A percentile compares a stretch with the other conserved stretches of the same genome.
phyloP scores from a whole-genome alignment of 371 early-diverging fungal genomes.

The Mortierella polycephala region DNA sequence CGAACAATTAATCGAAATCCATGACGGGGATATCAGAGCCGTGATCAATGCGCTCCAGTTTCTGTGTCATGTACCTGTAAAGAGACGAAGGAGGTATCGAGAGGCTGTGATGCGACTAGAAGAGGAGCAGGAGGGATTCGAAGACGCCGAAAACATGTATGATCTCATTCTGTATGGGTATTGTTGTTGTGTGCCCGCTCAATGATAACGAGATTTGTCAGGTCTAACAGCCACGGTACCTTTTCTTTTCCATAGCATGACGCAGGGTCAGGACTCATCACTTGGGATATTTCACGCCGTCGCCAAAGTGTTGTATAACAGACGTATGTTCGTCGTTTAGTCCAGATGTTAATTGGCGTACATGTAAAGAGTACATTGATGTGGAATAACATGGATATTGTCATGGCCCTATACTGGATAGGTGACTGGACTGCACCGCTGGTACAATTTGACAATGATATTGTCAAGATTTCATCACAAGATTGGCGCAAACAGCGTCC shows the following conservation, averaged over 20 bases:
- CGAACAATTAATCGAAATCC: slow-evolving; percentile 48
- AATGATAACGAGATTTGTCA: too few relatives aligned
- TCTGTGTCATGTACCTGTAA: slow-evolving; percentile 26
- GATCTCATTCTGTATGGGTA: too few relatives aligned
- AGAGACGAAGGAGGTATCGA: slow-evolving; percentile 15
- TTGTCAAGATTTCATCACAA: slow-evolving; percentile 49
- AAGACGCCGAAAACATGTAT: slow-evolving; percentile 19
- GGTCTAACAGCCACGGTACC: background rate
- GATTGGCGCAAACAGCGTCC: slow-evolving; percentile 36
- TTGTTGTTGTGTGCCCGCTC: background rate
- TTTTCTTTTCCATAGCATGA: slow-evolving; percentile 2
- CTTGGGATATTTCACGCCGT: slow-evolving; percentile 62
- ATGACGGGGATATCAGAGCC: slow-evolving; percentile 64
- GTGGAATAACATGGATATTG: background rate
- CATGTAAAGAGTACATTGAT: background rate
- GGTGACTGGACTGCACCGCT: slow-evolving; percentile 22
- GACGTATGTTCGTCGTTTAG: slow-evolving; percentile 33
- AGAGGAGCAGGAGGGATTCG: slow-evolving; percentile 11
- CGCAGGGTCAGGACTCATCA: slow-evolving; percentile 54
- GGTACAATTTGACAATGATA: slow-evolving; percentile 23
- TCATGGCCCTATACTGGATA: background rate
- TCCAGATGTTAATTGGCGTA: too few relatives aligned
- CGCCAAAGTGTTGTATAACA: slow-evolving; percentile 61
- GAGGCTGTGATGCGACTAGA: slow-evolving; percentile 3
- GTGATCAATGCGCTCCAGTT: slow-evolving; percentile 68